Evolutionary conservation across 2,329 filamentous ascomycete species (phyloP).

Genomic region (Aureobasidium sp.): DNA sequence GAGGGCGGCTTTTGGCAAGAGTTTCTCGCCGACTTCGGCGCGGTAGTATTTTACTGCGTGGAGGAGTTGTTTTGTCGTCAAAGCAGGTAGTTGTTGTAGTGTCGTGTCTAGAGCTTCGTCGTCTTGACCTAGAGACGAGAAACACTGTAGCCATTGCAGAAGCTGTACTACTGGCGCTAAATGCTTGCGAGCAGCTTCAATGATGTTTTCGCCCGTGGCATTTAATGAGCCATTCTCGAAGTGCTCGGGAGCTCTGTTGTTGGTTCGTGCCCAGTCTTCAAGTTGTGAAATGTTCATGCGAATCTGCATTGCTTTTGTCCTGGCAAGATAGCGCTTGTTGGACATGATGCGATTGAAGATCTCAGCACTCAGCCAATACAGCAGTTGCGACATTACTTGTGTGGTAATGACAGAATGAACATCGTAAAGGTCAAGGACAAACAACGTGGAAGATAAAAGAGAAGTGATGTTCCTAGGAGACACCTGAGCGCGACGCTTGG

Average conservation of each 20-base stretch:
- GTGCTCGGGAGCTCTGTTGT: slow-evolving; percentile 91
- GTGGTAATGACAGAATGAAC: slow-evolving; percentile 94
- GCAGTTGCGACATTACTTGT: slow-evolving; percentile 83
- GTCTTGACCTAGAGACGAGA: slow-evolving; percentile 88
- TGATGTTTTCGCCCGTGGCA: slow-evolving; percentile 75
- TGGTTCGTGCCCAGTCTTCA: slow-evolving; percentile 91
- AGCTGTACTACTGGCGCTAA: slow-evolving; percentile 87
- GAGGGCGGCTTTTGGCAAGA: slow-evolving; percentile 76
- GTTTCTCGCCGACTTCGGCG: slow-evolving; percentile 90
- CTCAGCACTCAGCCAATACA: slow-evolving; percentile 95
- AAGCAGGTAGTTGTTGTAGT: slow-evolving; percentile 75
- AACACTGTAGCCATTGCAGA: slow-evolving; percentile 95
- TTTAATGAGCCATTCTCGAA: slow-evolving; percentile 87
- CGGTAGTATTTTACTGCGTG: slow-evolving; percentile 91
- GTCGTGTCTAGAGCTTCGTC: slow-evolving; percentile 82
- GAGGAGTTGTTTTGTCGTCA: slow-evolving; percentile 82
- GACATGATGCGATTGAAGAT: slow-evolving; percentile 98
- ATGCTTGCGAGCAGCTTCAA: slow-evolving; percentile 77
- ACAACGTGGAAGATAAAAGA: slow-evolving; percentile 87
- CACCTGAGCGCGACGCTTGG: slow-evolving; percentile 83
- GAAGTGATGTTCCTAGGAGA: slow-evolving; percentile 95
- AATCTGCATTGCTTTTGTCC: slow-evolving; percentile 99
- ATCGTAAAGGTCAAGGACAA: slow-evolving; percentile 97
- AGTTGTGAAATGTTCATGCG: slow-evolving; percentile 95
- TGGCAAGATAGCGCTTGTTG: slow-evolving; percentile 84